These are phyloP conservation scores for Trichoderma hamatum DNA, from an alignment of 2,329 filamentous ascomycete species.

Conservation along the genomic window DNA sequence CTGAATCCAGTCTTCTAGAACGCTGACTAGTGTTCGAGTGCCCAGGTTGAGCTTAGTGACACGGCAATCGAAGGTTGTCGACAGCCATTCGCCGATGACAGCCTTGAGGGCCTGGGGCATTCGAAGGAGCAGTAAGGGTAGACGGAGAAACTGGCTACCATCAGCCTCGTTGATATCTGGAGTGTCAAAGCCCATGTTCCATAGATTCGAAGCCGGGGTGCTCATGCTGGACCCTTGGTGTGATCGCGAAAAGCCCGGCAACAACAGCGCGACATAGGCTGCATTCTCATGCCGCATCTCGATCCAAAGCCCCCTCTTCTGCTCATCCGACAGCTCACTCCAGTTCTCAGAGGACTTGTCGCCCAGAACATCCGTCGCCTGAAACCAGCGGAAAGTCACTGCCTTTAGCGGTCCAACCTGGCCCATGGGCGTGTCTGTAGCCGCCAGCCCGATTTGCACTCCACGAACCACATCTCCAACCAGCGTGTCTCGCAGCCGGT, in stretches of 20 bases:
- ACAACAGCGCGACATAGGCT: slow-evolving; percentile 53
- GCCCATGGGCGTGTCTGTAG: slow-evolving; percentile 45
- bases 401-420: slow-evolving; percentile 49
- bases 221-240: not conserved
- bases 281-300: slow-evolving; percentile 58
- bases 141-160: slow-evolving; percentile 45
- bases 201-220: slow-evolving; percentile 24
- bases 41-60: slow-evolving; percentile 54
- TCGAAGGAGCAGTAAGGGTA: slow-evolving; percentile 58
- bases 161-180: slow-evolving; percentile 26
- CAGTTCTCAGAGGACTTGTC: slow-evolving; percentile 32
- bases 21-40: slow-evolving; percentile 52
- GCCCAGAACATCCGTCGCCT: slow-evolving; percentile 39
- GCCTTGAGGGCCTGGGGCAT: slow-evolving; percentile 58
- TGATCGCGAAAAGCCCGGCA: slow-evolving; percentile 44
- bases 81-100: slow-evolving; percentile 55
- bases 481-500: slow-evolving; percentile 56
- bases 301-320: slow-evolving; percentile 47
- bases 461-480: slow-evolving; percentile 64
- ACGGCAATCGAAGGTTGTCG: slow-evolving; percentile 59
- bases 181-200: slow-evolving; percentile 32
- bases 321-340: slow-evolving; percentile 31
- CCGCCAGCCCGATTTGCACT: slow-evolving; percentile 55
- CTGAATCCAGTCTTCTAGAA: slow-evolving; percentile 57
- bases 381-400: slow-evolving; percentile 54